Evolutionary conservation across 371 early-diverging fungal species (phyloP).

Genomic region (Mucor mucedo): DNA sequence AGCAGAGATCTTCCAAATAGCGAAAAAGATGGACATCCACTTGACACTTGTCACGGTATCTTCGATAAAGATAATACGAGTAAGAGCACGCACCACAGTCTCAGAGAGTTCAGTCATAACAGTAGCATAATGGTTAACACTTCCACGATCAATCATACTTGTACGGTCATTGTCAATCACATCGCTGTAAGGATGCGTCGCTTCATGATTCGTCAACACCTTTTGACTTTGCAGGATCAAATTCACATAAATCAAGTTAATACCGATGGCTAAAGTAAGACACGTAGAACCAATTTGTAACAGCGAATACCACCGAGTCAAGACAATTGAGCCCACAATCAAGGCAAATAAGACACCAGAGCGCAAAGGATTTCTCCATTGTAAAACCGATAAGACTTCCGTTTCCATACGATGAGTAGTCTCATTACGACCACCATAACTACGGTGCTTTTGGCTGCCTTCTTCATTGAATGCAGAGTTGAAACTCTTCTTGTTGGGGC

Average conservation of each 20-base stretch:
- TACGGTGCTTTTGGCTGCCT: background rate
- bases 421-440: slow-evolving; percentile 25
- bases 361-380: slow-evolving; percentile 50
- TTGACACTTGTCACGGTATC: slow-evolving; percentile 43
- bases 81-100: slow-evolving; percentile 38
- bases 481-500: background rate
- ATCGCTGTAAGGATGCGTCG: slow-evolving; percentile 42
- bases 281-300: slow-evolving; percentile 39
- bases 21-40: slow-evolving; percentile 44
- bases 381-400: slow-evolving; percentile 31
- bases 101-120: slow-evolving; percentile 41
- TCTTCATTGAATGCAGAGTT: background rate
- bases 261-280: slow-evolving; percentile 41
- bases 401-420: slow-evolving; percentile 45
- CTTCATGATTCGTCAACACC: slow-evolving; percentile 33
- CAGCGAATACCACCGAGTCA: slow-evolving; percentile 47
- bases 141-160: slow-evolving; percentile 30
- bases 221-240: slow-evolving; percentile 40
- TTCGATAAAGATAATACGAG: slow-evolving; percentile 51
- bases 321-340: slow-evolving; percentile 32
- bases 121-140: slow-evolving; percentile 38
- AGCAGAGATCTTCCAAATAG: slow-evolving; percentile 47
- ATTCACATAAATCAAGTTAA: slow-evolving; percentile 51
- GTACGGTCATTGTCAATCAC: slow-evolving; percentile 33
- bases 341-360: slow-evolving; percentile 35